Evolutionary conservation across 257 asterid species (phyloP).

Genomic region (Solanum bukasovii): DNA sequence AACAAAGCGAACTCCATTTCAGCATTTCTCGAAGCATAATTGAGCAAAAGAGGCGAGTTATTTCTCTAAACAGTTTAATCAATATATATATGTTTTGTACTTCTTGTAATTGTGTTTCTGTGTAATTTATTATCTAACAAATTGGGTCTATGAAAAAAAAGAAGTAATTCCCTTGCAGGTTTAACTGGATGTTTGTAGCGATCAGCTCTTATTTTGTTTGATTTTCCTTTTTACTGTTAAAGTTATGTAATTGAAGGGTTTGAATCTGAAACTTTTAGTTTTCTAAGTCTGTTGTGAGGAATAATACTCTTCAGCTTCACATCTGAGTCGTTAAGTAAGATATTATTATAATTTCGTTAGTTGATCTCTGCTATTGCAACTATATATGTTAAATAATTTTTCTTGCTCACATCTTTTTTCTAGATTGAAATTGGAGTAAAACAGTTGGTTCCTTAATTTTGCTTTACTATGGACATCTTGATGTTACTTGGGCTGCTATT

Average conservation of each 20-base stretch:
- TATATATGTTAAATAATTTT: background rate
- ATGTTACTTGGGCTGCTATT: background rate
- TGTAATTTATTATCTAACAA: background rate
- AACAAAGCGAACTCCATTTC: background rate
- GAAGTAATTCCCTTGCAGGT: background rate
- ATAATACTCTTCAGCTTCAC: background rate
- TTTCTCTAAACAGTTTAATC: background rate
- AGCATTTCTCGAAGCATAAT: background rate
- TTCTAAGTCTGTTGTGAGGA: background rate
- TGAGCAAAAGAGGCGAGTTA: background rate
- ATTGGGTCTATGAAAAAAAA: background rate
- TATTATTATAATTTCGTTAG: background rate
- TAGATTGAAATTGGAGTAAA: background rate
- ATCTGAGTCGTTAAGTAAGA: background rate
- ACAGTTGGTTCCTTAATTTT: background rate
- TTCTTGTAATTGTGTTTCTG: background rate
- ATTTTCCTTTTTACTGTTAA: background rate
- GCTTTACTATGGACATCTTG: background rate
- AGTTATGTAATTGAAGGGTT: background rate
- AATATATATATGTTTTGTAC: background rate
- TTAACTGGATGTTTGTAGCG: background rate
- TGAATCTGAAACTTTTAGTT: background rate
- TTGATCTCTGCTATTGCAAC: background rate
- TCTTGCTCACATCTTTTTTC: background rate
- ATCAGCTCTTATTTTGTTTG: background rate